These are phyloP conservation scores for Xylaria longipes DNA, from an alignment of 495 filamentous ascomycete species.

Conservation along the genomic window DNA sequence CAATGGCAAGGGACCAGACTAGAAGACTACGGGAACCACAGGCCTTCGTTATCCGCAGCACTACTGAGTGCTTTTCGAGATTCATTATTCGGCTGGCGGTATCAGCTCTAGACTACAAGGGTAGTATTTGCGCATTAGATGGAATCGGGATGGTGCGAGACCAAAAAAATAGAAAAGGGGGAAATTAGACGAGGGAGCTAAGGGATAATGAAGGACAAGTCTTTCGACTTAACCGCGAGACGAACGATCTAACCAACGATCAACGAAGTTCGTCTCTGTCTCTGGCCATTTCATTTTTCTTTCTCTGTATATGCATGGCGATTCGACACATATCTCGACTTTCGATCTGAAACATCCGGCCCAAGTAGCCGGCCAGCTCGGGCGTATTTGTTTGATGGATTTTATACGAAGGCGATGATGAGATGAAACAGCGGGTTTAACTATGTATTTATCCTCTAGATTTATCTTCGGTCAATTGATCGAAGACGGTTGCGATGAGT, in stretches of 20 bases:
- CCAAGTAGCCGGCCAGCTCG: neutral
- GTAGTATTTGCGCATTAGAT: neutral
- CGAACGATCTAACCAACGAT: neutral
- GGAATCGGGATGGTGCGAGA: neutral
- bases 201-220: neutral
- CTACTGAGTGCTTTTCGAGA: neutral
- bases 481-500: neutral
- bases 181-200: neutral
- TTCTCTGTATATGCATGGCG: neutral
- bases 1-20: neutral
- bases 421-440: neutral
- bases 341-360: neutral
- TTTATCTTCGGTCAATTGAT: neutral
- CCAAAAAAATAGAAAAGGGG: neutral
- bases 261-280: neutral
- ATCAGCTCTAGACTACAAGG: neutral
- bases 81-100: neutral
- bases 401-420: conserved; percentile 8
- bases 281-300: neutral
- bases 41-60: neutral
- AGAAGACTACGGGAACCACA: neutral
- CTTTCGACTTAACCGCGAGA: neutral
- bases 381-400: neutral
- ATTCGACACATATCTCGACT: neutral
- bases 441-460: neutral